Evolutionary conservation across 192 early-diverging fungal species (phyloP).

Genomic region (Backusella liffmaniae): DNA sequence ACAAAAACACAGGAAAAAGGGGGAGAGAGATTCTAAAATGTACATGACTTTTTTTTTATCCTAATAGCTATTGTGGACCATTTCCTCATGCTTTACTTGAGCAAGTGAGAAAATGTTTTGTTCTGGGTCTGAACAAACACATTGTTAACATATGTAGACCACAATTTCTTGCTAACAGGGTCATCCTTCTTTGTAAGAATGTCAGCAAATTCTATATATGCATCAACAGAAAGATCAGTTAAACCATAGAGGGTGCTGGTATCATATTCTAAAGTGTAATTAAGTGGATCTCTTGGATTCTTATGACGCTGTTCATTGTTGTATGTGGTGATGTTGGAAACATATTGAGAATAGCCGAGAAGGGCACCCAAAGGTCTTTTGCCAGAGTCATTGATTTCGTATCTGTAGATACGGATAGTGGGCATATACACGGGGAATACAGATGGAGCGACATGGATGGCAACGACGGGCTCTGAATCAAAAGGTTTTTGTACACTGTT

Average conservation of each 20-base stretch:
- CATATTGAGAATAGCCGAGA: constrained; percentile 35
- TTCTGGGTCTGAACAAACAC: constrained; percentile 32
- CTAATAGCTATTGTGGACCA: not conserved
- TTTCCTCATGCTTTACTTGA: not conserved
- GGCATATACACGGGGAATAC: constrained; percentile 65
- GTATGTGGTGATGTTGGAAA: constrained; percentile 34
- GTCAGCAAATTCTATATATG: constrained; percentile 42
- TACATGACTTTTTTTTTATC: not conserved
- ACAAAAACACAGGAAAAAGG: no score
- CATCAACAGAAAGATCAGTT: constrained; percentile 37
- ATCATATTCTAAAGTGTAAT: constrained; percentile 47
- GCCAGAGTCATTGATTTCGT: constrained; percentile 27
- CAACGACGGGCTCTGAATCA: not conserved
- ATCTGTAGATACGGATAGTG: constrained; percentile 55
- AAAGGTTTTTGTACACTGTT: not conserved
- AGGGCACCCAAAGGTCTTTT: constrained; percentile 29
- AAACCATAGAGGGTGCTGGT: constrained; percentile 43
- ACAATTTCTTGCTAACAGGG: constrained; percentile 12
- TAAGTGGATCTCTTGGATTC: constrained; percentile 13
- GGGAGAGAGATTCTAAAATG: no score
- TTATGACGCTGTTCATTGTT: not conserved
- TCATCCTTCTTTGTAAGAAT: constrained; percentile 22
- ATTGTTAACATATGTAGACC: constrained; percentile 26
- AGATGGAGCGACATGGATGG: constrained; percentile 53
- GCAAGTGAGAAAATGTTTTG: not conserved